phyloP scores from a whole-genome alignment of 441 rosid species.

The Gossypium lobatum region DNA sequence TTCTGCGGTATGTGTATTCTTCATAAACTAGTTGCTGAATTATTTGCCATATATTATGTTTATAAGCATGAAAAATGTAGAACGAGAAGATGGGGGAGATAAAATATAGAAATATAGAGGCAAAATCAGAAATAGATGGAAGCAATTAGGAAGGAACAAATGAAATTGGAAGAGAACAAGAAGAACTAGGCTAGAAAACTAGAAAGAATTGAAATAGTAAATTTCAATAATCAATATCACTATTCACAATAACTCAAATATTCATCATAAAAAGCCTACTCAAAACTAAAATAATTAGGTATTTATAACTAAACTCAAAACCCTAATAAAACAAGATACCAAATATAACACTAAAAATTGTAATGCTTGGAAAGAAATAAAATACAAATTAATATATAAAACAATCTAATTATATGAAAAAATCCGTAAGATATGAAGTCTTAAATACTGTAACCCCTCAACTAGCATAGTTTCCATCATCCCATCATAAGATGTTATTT shows the following conservation, averaged over 20 bases:
- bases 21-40: slow-evolving; percentile 1
- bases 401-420: not conserved
- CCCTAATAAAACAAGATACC: not conserved
- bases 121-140: not conserved
- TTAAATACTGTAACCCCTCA: not conserved
- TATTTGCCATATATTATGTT: not conserved
- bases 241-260: not conserved
- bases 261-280: not conserved
- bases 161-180: not conserved
- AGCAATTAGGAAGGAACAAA: not conserved
- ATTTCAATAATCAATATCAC: not conserved
- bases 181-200: not conserved
- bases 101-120: not conserved
- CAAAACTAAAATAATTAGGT: not conserved
- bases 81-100: not conserved
- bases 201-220: not conserved
- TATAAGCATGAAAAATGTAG: not conserved
- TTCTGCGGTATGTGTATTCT: slow-evolving; percentile 46
- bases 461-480: not conserved
- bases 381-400: not conserved
- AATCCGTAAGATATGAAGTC: not conserved
- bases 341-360: not conserved
- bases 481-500: not conserved
- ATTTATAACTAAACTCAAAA: not conserved
- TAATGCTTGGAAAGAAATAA: not conserved